Evolutionary conservation across 176 grass and related monocot genomes (phyloP), one percentile per base, ranked within the genome.

Genomic region (Eleusine indica): DNA sequence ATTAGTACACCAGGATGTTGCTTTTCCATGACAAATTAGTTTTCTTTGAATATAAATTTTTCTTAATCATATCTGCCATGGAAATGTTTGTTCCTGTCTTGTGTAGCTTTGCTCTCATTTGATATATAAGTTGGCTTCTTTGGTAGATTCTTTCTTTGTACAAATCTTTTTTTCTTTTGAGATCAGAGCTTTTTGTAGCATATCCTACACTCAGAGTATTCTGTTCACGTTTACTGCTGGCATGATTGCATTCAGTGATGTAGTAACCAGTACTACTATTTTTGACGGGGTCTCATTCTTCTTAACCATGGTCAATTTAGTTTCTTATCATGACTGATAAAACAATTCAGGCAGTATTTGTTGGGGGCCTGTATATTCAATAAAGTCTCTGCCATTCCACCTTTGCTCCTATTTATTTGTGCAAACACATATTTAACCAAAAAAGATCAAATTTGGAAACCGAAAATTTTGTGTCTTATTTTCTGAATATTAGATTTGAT

Each of bases 21-120:
- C 39, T 70, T 89, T 74, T 30, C 42, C 42, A 73, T 65, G 84
- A 49, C 22, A 53, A 51, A 56, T 66, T 32, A 49, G 35, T 66
- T 5, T 86, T 39, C 37, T 16, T 75, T 66, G 53, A 78, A 54
- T 80, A 56, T 21, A 77, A 79, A 54, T 35, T 11, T 51, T 9
- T 89, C 32, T 80, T 83, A 76, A 83, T 48, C 19, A 70, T 46
- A 25, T 53, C 64, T 77, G 42, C 9, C 62, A 42, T 17, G 3
- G n/a, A 9, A 43, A 43, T 15, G 14, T 57, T 46, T 46, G 6
- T 65, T 38, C 17, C 32, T 46, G 28, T 66, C 67, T 67, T 57
- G 25, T 65, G 41, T 37, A 43, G 51, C 68, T 84, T 19, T 61
- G 18, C 41, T 76, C 57, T n/a, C 72, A n/a, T 76, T 66, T 58